Base-by-base conservation (phyloP, 2,329 filamentous ascomycete species). In the Pseudodiploospora longispora region DNA sequence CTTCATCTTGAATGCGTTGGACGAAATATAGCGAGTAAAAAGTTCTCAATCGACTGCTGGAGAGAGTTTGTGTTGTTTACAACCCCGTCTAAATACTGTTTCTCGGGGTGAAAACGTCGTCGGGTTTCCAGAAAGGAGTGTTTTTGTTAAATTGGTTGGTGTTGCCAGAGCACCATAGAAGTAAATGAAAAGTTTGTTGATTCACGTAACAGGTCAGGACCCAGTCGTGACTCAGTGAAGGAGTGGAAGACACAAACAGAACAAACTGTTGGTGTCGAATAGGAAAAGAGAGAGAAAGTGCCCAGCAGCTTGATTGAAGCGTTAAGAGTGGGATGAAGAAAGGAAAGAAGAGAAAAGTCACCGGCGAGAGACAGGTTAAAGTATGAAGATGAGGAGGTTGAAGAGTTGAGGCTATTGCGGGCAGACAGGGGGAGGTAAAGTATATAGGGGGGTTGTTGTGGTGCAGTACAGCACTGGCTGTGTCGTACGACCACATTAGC, bases 121-220 rank as follows among this genome's bases (percentile, higher is more conserved):
- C 19, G 19, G 19, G 19, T 19, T 19, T 19, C 19, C 19, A 19
- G 19, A 19, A 19, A 19, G 19, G 19, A 19, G 19, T 19, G 19
- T 19, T 19, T 19, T 19, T 19, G 19, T 19, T 19, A 19, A 19
- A 19, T 19, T 19, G 19, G 2, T 19, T 19, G 19, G 59, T 63
- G 57, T 59, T 61, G 56, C 62, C 59, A 44, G 58, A 61, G 55
- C 59, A 65, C 60, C 60, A 60, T 51, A 46, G 44, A 52, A 52
- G 49, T 54, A 55, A 58, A 61, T 43, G 55, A 37, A n/a, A n/a
- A 48, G 52, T 47, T 46, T 53, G 45, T 49, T 48, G 43, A 48
- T 38, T 38, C 47, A 47, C 45, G 49, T 42, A 42, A 48, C 46
- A 54, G 30, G 36, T 50, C 53, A 48, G 51, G 50, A 51, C 50